These are phyloP conservation scores for Bryum argenteum DNA, from an alignment of 225 moss, liverwort and hornwort genomes.

Conservation along the genomic window DNA sequence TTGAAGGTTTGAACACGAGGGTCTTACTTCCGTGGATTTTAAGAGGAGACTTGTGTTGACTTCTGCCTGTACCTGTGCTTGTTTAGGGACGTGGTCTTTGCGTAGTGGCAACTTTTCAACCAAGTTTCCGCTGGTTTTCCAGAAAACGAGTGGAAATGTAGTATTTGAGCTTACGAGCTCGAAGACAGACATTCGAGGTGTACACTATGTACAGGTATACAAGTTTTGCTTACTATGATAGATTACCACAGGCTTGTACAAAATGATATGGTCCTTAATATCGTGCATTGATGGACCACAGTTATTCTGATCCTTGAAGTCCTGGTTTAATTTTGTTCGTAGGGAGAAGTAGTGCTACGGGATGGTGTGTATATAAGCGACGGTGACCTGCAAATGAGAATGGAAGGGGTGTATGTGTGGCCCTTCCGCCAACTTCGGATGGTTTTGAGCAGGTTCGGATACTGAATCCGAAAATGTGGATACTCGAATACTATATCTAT, in stretches of 20 bases:
- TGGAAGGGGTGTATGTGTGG: constrained; percentile 98
- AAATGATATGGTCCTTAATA: not conserved
- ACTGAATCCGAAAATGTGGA: not conserved
- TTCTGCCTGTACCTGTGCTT: constrained; percentile 16
- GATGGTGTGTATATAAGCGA: constrained; percentile 84
- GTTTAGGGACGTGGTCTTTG: constrained; percentile 75
- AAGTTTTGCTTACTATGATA: constrained; percentile 7
- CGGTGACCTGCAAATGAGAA: constrained; percentile 87
- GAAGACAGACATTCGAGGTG: constrained; percentile 81
- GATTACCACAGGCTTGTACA: not conserved
- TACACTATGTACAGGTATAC: constrained; percentile 91
- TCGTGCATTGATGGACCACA: not conserved
- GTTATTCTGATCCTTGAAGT: constrained; percentile 21
- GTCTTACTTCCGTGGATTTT: constrained; percentile 5
- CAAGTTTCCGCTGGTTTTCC: constrained; percentile 71
- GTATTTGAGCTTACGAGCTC: constrained; percentile 91
- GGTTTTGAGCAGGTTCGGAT: constrained; percentile 81
- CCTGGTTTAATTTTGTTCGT: constrained; percentile 2
- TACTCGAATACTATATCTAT: not conserved
- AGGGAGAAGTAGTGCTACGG: constrained; percentile 94
- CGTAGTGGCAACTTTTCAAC: constrained; percentile 74
- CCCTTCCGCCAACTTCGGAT: constrained; percentile 95
- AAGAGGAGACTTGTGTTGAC: constrained; percentile 18
- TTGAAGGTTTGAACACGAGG: not conserved
- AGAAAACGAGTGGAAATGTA: constrained; percentile 77